Conservation (phyloP, 2,329 filamentous ascomycete genomes). For the Lizonia empirigonia region DNA sequence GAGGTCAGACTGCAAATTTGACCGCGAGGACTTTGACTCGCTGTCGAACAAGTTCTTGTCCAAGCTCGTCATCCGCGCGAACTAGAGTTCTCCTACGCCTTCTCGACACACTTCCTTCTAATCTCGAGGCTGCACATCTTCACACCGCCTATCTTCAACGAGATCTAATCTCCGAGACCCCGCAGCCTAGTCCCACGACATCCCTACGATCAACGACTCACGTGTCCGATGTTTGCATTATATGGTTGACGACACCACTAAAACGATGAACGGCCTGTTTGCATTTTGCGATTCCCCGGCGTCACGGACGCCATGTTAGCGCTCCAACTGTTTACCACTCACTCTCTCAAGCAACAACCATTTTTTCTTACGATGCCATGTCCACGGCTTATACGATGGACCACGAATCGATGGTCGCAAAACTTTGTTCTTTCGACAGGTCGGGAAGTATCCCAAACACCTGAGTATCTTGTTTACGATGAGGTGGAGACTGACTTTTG, state of each 20-base stretch:
- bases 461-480: constrained; percentile 18
- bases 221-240: constrained; percentile 39
- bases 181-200: constrained; percentile 36
- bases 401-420: constrained; percentile 31
- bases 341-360: constrained; percentile 34
- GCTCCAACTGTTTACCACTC: constrained; percentile 41
- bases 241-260: constrained; percentile 42
- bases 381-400: constrained; percentile 38
- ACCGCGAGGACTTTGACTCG: constrained; percentile 90
- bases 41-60: constrained; percentile 97
- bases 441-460: constrained; percentile 7
- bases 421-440: constrained; percentile 13
- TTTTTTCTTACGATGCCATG: constrained; percentile 32
- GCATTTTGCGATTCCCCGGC: constrained; percentile 48
- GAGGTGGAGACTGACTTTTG: constrained; percentile 3
- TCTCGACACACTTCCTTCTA: constrained; percentile 19
- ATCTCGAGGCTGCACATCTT: constrained; percentile 27
- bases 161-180: constrained; percentile 37
- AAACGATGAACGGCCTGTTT: constrained; percentile 41
- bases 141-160: constrained; percentile 20
- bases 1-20: constrained; percentile 80
- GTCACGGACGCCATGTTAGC: constrained; percentile 44
- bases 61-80: constrained; percentile 93
- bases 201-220: constrained; percentile 40
- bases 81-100: constrained; percentile 56